Evolutionary conservation across 371 early-diverging fungal species (phyloP), one percentile per base, ranked within the genome.

Genomic region (Syncephalastrum contaminatum): DNA sequence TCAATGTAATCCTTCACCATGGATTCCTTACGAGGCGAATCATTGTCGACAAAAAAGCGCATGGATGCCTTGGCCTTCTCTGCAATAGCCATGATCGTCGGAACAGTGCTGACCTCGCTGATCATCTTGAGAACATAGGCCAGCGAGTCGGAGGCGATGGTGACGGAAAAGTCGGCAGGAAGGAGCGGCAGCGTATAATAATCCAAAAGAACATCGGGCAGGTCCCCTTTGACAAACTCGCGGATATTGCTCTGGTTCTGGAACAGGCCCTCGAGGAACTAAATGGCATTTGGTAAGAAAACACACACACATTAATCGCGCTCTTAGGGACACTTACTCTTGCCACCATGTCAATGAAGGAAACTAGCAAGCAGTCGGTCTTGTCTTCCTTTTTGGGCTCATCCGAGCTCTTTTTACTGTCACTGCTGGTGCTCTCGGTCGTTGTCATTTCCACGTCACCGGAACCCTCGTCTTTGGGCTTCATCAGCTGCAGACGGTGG

Each of bases 261-360:
- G 64, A 96, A 92, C 16, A 93, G 67, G 4, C 94, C 94, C 57
- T 94, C 94, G 20, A 94, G 68, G 58, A 94, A 93, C 81, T 86
- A 67, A 10, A 47, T 15, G 24, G 40, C 43, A 30, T 13, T n/a
- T 51, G 15, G 18, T 27, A 14, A 27, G 47, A 36, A 36, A 30
- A 30, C 36, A 18, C 36, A n/a, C n/a, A 48, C 25, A 15, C 48
- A 48, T 3, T 5, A 1, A 10, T 4, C 21, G 19, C 43, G n/a
- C 7, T 36, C 25, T 24, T 30, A 13, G 6, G 19, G n/a, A 21
- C 10, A 54, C 65, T 53, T 64, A 65, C 69, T 25, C 79, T 47
- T n/a, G 75, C 59, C 8, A 75, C 70, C 21, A 79, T 53, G 54
- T 79, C 71, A 53, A 76, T 76, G 30, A 66, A 68, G 4, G 70